Evolutionary conservation across 1,284 basidiomycete genomes (phyloP).

Genomic region (Sparassis latifolia): DNA sequence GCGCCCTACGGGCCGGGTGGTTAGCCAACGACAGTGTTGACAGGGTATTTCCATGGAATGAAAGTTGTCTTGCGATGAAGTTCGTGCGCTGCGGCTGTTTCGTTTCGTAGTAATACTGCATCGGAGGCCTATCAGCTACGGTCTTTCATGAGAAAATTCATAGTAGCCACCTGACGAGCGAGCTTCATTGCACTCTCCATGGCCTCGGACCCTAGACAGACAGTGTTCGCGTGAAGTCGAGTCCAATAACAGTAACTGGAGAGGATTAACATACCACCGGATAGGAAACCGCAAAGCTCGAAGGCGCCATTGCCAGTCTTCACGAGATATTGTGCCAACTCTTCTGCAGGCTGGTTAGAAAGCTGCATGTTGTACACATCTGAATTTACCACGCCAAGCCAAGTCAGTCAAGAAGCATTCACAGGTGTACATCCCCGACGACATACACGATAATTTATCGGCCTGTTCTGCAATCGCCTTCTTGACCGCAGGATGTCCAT

Average conservation of each 20-base stretch:
- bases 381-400: conserved; percentile 18
- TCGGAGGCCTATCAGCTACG: not conserved
- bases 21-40: conserved; percentile 61
- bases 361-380: conserved; percentile 82
- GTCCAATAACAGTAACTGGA: not conserved
- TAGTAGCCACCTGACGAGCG: conserved; percentile 53
- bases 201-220: conserved; percentile 66
- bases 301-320: conserved; percentile 68
- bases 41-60: conserved; percentile 82
- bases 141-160: conserved; percentile 1
- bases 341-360: conserved; percentile 72
- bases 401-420: too few species aligned
- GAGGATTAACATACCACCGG: conserved; percentile 49
- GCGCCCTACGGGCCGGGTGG: conserved; percentile 58
- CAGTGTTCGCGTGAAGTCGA: not conserved
- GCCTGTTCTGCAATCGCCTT: conserved; percentile 74
- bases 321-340: conserved; percentile 59
- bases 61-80: conserved; percentile 74
- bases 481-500: conserved; percentile 63
- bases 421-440: too few species aligned
- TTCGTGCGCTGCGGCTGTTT: conserved; percentile 64
- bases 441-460: conserved; percentile 65
- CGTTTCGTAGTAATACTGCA: conserved; percentile 63
- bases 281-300: conserved; percentile 57
- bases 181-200: conserved; percentile 80